These are phyloP conservation scores for Solanum habrochaites DNA, from an alignment of 257 asterid genomes.

Conservation along the genomic window DNA sequence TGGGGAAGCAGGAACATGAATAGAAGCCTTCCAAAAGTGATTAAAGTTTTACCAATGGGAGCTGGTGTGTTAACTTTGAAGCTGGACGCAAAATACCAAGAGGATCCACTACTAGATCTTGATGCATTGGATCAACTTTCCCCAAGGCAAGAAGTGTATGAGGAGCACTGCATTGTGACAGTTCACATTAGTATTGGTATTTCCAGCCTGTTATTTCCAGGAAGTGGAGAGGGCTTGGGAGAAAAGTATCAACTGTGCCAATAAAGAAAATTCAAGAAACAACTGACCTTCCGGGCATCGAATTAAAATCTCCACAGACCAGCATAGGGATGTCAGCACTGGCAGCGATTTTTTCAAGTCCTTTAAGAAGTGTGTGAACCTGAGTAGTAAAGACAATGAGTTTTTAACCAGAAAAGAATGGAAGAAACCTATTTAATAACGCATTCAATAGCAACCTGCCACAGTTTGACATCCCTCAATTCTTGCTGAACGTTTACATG, in stretches of 20 bases:
- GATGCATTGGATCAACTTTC: slow-evolving; percentile 82
- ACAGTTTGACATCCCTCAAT: slow-evolving; percentile 87
- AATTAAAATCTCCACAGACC: slow-evolving; percentile 94
- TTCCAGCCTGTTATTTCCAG: not conserved
- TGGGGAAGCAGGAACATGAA: not conserved
- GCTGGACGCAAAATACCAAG: slow-evolving; percentile 76
- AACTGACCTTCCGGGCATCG: slow-evolving; percentile 84
- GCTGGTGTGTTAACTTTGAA: slow-evolving; percentile 59
- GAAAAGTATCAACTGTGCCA: not conserved
- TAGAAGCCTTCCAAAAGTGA: not conserved
- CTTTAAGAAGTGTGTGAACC: slow-evolving; percentile 92
- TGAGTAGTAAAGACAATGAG: slow-evolving; percentile 17
- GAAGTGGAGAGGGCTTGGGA: not conserved
- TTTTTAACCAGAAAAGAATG: not conserved
- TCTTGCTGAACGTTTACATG: slow-evolving; percentile 84
- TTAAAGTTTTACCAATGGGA: slow-evolving; percentile 64
- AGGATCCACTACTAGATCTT: slow-evolving; percentile 76
- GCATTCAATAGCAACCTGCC: slow-evolving; percentile 61
- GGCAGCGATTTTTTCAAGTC: slow-evolving; percentile 88
- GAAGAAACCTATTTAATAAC: not conserved
- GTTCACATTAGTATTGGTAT: not conserved
- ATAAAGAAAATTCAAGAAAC: not conserved
- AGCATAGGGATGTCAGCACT: slow-evolving; percentile 95
- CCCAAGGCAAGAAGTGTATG: slow-evolving; percentile 98
- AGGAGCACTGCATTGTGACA: slow-evolving; percentile 62